phyloP scores from a whole-genome alignment of 2,329 filamentous ascomycete species.

The Trichophaea hybrida region DNA sequence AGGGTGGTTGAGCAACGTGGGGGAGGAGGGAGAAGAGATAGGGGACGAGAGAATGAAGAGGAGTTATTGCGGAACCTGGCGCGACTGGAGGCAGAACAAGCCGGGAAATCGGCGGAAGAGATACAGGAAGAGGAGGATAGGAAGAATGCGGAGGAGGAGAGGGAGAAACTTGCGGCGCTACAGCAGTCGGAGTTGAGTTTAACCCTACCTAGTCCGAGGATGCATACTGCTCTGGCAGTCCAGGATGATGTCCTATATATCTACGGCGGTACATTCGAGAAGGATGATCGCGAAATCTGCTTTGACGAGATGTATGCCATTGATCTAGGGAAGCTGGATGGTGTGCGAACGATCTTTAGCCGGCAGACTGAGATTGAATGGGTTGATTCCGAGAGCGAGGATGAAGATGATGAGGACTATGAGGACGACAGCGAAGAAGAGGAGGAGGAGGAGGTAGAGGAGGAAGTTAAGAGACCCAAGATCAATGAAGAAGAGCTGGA shows the following conservation, averaged over 20 bases:
- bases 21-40: slow-evolving; percentile 44
- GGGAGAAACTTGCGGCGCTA: slow-evolving; percentile 36
- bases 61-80: slow-evolving; percentile 78
- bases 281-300: slow-evolving; percentile 85
- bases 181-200: slow-evolving; percentile 50
- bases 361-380: slow-evolving; percentile 61
- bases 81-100: slow-evolving; percentile 60
- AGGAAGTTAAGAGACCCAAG: slow-evolving; percentile 21
- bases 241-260: slow-evolving; percentile 89
- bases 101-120: slow-evolving; percentile 38
- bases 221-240: slow-evolving; percentile 80
- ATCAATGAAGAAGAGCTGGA: slow-evolving; percentile 37
- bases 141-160: slow-evolving; percentile 42
- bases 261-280: slow-evolving; percentile 89
- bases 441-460: slow-evolving; percentile 37
- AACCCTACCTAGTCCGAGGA: slow-evolving; percentile 78
- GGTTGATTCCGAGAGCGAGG: slow-evolving; percentile 43
- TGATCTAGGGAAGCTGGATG: slow-evolving; percentile 87
- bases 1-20: slow-evolving; percentile 40
- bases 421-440: slow-evolving; percentile 43
- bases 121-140: slow-evolving; percentile 37
- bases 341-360: slow-evolving; percentile 80
- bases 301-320: slow-evolving; percentile 91
- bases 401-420: slow-evolving; percentile 47
- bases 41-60: slow-evolving; percentile 80